Evolutionary conservation across 371 early-diverging fungal genomes (phyloP), one percentile per base, ranked within the genome.

Genomic region (Apophysomyces sp.): DNA sequence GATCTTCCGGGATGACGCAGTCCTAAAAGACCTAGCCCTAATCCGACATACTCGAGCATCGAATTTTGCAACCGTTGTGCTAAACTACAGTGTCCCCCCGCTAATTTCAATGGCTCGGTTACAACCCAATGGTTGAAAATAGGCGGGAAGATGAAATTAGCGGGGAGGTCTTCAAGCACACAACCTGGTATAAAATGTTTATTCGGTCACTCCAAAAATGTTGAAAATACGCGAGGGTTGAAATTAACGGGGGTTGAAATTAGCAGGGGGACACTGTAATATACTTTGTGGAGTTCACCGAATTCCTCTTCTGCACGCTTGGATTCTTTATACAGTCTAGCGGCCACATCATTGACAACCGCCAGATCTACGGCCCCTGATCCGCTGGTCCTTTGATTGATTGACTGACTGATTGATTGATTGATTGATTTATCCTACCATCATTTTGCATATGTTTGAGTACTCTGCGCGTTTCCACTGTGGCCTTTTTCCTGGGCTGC

Each of bases 51-150:
- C 71, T 93, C 97, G 53, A 80, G 71, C 11, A 93, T 81, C 1
- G 98, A 92, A 60, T 93, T 93, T 77, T 96, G 97, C 7, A 94
- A 73, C 16, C 83, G 80, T 32, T 98, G 86, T 0, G 89, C 98
- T 39, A 98, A 80, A 4, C 91, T 88, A 60, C 94, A 94, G 73
- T 98, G 97, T 18, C 95, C 86, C 63, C 88, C 88, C 41, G n/a
- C n/a, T n/a, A n/a, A n/a, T n/a, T n/a, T n/a, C n/a, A n/a, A n/a
- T n/a, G n/a, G n/a, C n/a, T n/a, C n/a, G n/a, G n/a, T n/a, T n/a
- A n/a, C n/a, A n/a, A n/a, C n/a, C n/a, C n/a, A n/a, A n/a, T n/a
- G n/a, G n/a, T n/a, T n/a, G n/a, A n/a, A n/a, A n/a, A n/a, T n/a
- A n/a, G n/a, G n/a, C n/a, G n/a, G n/a, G n/a, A n/a, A n/a, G n/a